Conservation (phyloP, 441 rosid genomes). For the Arabidopsis lyrata region DNA sequence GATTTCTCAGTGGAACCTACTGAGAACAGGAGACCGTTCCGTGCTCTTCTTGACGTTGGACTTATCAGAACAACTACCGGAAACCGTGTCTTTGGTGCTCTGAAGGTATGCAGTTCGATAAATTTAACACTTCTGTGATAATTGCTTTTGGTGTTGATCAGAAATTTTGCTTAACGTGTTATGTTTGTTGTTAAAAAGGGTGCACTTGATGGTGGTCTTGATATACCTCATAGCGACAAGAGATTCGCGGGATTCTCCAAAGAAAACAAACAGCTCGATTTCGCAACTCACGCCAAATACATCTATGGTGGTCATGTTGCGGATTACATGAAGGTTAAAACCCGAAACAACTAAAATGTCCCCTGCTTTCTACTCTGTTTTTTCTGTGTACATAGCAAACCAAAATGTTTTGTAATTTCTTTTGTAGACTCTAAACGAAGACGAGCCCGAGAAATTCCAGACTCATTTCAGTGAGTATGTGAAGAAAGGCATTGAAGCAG, state of each 20-base stretch:
- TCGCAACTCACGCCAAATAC: neutral
- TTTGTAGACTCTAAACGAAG: neutral
- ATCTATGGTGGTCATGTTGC: neutral
- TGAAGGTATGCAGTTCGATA: neutral
- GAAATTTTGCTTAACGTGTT: neutral
- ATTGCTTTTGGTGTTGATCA: neutral
- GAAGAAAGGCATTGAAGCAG: neutral
- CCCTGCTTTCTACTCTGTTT: neutral
- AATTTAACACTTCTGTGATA: neutral
- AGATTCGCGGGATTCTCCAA: neutral
- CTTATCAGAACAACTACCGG: neutral
- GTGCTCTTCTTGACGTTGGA: neutral
- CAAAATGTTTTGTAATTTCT: neutral
- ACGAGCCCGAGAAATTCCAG: neutral
- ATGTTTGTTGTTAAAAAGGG: neutral
- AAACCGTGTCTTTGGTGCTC: conserved; percentile 5
- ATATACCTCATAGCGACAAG: neutral
- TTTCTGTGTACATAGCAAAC: neutral
- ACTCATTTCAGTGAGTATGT: neutral
- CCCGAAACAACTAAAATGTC: neutral
- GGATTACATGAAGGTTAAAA: neutral
- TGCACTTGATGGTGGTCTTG: neutral
- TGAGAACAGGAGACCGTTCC: neutral
- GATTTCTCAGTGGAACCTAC: neutral
- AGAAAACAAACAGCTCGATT: neutral